Conservation (phyloP, 345 rosid species). For the Ceriops zippeliana region DNA sequence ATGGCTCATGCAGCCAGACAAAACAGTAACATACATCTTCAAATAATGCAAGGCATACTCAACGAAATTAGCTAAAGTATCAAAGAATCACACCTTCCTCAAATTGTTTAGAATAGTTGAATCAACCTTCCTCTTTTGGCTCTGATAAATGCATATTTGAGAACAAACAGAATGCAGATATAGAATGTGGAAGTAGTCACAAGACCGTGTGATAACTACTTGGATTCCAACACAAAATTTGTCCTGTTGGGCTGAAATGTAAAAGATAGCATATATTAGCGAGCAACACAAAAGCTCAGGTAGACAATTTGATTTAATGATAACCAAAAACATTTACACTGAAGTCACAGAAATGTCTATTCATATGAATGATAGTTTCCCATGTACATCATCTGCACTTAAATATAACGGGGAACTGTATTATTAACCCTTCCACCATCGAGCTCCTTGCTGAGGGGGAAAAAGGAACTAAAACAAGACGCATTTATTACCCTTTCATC, state of each 20-base stretch:
- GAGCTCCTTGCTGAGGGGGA: conserved; percentile 11
- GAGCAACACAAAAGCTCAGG: conserved; percentile 1
- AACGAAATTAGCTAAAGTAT: background rate
- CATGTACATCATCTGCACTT: conserved; percentile 17
- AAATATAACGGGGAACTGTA: conserved; percentile 10
- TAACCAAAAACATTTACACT: conserved; percentile 2
- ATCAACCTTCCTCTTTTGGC: background rate
- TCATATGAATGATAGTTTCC: conserved; percentile 12
- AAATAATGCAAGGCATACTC: background rate
- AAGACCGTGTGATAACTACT: background rate
- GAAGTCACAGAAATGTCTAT: conserved; percentile 13
- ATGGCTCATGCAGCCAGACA: background rate
- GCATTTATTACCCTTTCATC: conserved; percentile 22
- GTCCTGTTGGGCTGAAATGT: background rate
- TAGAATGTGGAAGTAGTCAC: background rate
- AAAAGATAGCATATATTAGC: background rate
- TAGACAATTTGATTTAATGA: conserved; percentile 11
- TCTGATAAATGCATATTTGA: background rate
- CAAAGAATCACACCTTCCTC: background rate
- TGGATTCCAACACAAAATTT: background rate
- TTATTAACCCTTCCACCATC: conserved; percentile 15
- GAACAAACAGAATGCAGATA: background rate
- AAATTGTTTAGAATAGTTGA: background rate
- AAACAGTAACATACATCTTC: background rate
- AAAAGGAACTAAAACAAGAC: conserved; percentile 16